A percentile compares a stretch with the other conserved stretches of the same genome.
These are phyloP conservation scores for Taxillus chinensis DNA, from an alignment of 164 flowering plant species.

Conservation along the genomic window DNA sequence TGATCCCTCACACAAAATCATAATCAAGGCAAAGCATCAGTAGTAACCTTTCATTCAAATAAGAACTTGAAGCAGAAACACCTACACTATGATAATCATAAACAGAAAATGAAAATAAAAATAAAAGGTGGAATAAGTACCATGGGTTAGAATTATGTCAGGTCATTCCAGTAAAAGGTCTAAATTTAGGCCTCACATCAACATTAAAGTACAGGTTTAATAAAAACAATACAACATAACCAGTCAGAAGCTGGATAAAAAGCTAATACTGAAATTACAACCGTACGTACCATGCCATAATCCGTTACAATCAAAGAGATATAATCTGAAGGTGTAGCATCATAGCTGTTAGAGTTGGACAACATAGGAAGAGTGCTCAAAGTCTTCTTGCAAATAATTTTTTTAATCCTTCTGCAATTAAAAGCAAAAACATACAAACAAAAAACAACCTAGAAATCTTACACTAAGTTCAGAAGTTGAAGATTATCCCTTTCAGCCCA, in stretches of 20 bases:
- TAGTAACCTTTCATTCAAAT: too few relatives aligned
- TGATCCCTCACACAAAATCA: too few relatives aligned
- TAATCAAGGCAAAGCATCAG: too few relatives aligned
- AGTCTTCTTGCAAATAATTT: neutral
- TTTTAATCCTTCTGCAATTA: neutral
- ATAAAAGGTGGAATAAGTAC: too few relatives aligned
- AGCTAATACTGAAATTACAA: neutral
- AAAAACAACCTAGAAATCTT: constrained; percentile 5
- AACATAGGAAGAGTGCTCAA: neutral
- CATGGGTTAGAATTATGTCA: too few relatives aligned
- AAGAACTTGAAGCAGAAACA: too few relatives aligned
- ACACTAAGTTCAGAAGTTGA: constrained; percentile 25
- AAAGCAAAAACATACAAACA: neutral
- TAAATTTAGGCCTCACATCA: too few relatives aligned
- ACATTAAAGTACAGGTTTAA: too few relatives aligned
- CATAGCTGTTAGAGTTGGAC: constrained; percentile 16
- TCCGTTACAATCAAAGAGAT: constrained; percentile 28
- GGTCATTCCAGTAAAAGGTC: too few relatives aligned
- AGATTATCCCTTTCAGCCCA: constrained; percentile 17
- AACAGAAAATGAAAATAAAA: too few relatives aligned
- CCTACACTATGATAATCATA: too few relatives aligned
- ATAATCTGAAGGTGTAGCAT: constrained; percentile 29
- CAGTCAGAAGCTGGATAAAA: neutral
- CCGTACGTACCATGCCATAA: constrained; percentile 28
- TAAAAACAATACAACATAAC: too few relatives aligned